Evolutionary conservation across 2,329 filamentous ascomycete species (phyloP).

Genomic region (Sporothrix pallida): DNA sequence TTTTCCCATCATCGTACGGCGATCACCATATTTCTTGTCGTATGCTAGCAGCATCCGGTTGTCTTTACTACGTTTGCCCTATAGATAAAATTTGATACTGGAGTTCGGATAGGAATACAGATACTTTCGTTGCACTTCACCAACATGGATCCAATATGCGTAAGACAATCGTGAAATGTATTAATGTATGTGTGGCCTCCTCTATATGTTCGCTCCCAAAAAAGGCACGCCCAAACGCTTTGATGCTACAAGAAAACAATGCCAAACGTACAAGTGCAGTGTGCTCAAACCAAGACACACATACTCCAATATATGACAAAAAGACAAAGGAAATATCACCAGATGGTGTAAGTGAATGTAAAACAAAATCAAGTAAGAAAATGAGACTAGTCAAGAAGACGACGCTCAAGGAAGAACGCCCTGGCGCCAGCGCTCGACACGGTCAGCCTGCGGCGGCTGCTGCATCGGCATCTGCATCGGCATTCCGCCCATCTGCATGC

Average conservation of each 20-base stretch:
- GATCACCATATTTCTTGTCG: neutral
- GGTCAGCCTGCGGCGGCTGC: slow-evolving; percentile 42
- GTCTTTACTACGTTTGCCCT: slow-evolving; percentile 14
- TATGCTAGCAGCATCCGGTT: slow-evolving; percentile 23
- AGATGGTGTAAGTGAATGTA: neutral
- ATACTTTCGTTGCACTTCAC: neutral
- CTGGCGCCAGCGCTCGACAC: slow-evolving; percentile 47
- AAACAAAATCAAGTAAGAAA: neutral
- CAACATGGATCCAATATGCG: neutral
- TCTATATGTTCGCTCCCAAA: slow-evolving; percentile 16
- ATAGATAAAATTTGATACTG: slow-evolving; percentile 31
- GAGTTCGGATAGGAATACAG: slow-evolving; percentile 25
- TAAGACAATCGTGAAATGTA: neutral
- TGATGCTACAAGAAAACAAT: slow-evolving; percentile 11
- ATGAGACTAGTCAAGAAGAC: neutral
- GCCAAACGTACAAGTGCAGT: neutral
- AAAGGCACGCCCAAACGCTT: slow-evolving; percentile 25
- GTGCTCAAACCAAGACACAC: neutral
- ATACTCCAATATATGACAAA: slow-evolving; percentile 2
- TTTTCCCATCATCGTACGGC: slow-evolving; percentile 19
- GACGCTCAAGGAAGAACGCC: slow-evolving; percentile 40
- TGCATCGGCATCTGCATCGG: slow-evolving; percentile 37
- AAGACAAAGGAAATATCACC: neutral
- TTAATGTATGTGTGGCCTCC: neutral
- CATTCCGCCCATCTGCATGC: slow-evolving; percentile 33